Evolutionary conservation across 2,329 filamentous ascomycete genomes (phyloP), one percentile per base, ranked within the genome.

Genomic region (Graphiopsis chlorocephala): DNA sequence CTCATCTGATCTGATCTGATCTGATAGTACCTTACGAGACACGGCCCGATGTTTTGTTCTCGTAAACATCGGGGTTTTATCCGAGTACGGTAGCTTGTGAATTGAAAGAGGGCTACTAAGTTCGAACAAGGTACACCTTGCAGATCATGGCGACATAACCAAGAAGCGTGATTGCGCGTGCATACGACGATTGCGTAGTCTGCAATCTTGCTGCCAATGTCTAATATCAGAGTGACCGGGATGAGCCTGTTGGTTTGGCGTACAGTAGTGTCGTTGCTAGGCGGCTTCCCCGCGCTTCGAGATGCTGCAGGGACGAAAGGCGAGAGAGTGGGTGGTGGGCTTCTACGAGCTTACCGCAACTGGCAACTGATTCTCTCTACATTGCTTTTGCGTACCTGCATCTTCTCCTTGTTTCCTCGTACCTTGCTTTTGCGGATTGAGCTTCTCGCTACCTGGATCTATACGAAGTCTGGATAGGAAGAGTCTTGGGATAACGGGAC

Each of bases 241-340:
- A 45, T 45, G 23, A 20, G 38, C 38, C 23, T 45, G 38, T 45
- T 10, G n/a, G 38, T 8, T 42, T 45, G 38, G 38, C 38, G 38
- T 45, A 20, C 38, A 28, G 26, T 53, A 53, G 50, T 29, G 50
- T 53, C 29, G 50, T 53, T 53, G 50, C 50, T 31, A 53, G 50
- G 50, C 50, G 26, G 50, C 50, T 52, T 28, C 50, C 50, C 50
- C 50, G 28, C 50, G 29, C 26, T 53, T 45, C 50, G 26, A 29
- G 50, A 50, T 31, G 50, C 50, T 53, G 50, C 50, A 53, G 50
- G 50, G 50, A 53, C 50, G 50, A 28, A 53, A 45, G 26, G 50
- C 17, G 50, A 29, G 50, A 53, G 50, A 28, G 23, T 50, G 28
- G 29, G 47, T 17, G 25, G 50, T 29, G 50, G 29, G 29, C 50